Conservation (phyloP, 371 early-diverging fungal genomes). For the Mucor racemosus region DNA sequence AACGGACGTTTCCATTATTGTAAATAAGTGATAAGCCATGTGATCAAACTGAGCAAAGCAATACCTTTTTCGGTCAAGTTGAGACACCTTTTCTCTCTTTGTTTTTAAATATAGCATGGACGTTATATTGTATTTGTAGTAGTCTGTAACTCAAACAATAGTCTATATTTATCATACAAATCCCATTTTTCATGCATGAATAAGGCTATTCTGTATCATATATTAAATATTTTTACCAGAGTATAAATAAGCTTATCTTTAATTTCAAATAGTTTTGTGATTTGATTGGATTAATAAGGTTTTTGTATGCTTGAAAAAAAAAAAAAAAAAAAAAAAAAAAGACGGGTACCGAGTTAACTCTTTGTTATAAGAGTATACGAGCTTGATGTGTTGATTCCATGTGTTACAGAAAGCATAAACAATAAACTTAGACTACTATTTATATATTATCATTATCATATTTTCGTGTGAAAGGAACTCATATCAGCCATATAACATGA, state of each 20-base stretch:
- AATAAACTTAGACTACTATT: not conserved
- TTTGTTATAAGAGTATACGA: not conserved
- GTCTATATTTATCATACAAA: no score
- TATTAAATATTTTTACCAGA: no score
- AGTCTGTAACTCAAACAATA: no score
- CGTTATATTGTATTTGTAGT: no score
- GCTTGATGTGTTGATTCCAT: not conserved
- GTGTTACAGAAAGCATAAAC: not conserved
- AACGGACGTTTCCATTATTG: slow-evolving; percentile 11
- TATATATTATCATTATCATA: not conserved
- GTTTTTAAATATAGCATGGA: no score
- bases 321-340: not conserved
- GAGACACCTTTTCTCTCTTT: not conserved
- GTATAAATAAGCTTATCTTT: not conserved
- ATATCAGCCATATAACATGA: not conserved
- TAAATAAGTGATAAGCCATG: slow-evolving; percentile 1
- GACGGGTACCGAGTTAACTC: not conserved
- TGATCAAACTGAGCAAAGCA: slow-evolving; percentile 9
- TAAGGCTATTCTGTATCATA: no score
- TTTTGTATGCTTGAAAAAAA: not conserved
- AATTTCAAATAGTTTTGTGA: not conserved
- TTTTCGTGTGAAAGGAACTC: not conserved
- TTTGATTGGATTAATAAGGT: not conserved
- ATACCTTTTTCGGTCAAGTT: slow-evolving; percentile 1
- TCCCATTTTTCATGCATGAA: no score